Conservation (phyloP, 1,284 basidiomycete genomes). For the Cryptococcus neoformans region DNA sequence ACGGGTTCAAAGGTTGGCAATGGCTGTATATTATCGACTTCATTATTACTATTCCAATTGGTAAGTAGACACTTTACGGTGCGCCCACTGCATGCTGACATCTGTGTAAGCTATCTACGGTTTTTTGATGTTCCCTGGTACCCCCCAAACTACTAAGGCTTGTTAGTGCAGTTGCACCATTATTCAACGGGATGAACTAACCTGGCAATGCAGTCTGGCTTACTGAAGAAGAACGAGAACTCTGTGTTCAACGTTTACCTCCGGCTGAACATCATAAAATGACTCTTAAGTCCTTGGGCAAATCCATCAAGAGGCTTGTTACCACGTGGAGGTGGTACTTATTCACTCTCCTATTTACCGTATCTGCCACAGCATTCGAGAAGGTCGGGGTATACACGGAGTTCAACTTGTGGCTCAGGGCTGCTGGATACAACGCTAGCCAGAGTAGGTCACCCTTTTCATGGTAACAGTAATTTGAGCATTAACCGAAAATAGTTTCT, state of each 20-base stretch:
- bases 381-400: conserved; percentile 38
- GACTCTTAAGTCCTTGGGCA: conserved; percentile 22
- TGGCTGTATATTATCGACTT: conserved; percentile 43
- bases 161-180: conserved; percentile 14
- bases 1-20: conserved; percentile 33
- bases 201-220: conserved; percentile 26
- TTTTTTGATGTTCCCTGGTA: conserved; percentile 43
- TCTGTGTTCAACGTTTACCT: conserved; percentile 29
- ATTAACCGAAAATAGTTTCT: conserved; percentile 17
- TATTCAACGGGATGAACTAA: not conserved
- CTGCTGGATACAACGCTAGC: conserved; percentile 13
- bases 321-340: conserved; percentile 33
- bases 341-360: conserved; percentile 35
- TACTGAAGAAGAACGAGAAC: conserved; percentile 29
- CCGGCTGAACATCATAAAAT: conserved; percentile 24
- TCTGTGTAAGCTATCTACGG: conserved; percentile 25
- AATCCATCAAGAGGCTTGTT: conserved; percentile 18
- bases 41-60: conserved; percentile 35
- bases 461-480: no score
- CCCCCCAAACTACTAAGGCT: conserved; percentile 34
- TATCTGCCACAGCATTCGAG: conserved; percentile 33
- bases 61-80: no score
- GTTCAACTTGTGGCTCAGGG: conserved; percentile 35
- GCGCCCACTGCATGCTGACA: no score
- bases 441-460: conserved; percentile 8